A percentile compares a stretch with the other conserved stretches of the same genome.
Conservation (phyloP, 306 rosid species). For the Alnus rubra region DNA sequence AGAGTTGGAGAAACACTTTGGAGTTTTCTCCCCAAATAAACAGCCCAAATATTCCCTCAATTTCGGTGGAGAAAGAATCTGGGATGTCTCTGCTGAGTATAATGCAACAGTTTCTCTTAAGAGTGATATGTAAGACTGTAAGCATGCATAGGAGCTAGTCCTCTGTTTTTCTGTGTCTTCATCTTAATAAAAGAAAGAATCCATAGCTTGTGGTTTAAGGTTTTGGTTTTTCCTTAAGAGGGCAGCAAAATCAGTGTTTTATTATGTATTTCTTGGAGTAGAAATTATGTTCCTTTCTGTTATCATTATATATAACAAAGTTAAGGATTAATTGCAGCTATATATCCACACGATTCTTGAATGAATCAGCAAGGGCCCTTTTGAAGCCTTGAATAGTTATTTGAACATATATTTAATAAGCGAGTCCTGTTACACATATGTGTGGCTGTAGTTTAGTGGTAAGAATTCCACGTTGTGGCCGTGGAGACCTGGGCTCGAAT, state of each 20-base stretch:
- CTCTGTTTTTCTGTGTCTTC: neutral
- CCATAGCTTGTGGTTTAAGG: neutral
- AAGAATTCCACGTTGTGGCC: too few species aligned
- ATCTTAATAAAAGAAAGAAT: neutral
- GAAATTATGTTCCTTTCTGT: too few species aligned
- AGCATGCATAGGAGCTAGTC: neutral
- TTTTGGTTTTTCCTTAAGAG: neutral
- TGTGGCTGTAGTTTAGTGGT: too few species aligned
- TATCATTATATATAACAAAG: too few species aligned
- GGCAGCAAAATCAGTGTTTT: too few species aligned
- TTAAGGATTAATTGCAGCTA: neutral
- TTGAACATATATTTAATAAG: too few species aligned
- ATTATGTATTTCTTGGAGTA: too few species aligned
- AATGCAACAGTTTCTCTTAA: conserved; percentile 17
- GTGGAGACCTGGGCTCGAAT: too few species aligned
- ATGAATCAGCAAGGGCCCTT: too few species aligned
- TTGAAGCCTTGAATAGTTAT: too few species aligned
- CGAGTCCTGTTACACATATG: too few species aligned
- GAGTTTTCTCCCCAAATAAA: conserved; percentile 36
- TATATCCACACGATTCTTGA: too few species aligned
- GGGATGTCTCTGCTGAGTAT: conserved; percentile 15
- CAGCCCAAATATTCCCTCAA: conserved; percentile 30
- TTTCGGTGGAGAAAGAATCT: conserved; percentile 26
- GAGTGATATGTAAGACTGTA: conserved; percentile 25
- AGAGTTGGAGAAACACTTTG: conserved; percentile 39